Percentiles rank a stretch among this genome's conserved stretches.
Conservation (phyloP, 192 early-diverging fungal genomes). For the Linnemannia hyalina region DNA sequence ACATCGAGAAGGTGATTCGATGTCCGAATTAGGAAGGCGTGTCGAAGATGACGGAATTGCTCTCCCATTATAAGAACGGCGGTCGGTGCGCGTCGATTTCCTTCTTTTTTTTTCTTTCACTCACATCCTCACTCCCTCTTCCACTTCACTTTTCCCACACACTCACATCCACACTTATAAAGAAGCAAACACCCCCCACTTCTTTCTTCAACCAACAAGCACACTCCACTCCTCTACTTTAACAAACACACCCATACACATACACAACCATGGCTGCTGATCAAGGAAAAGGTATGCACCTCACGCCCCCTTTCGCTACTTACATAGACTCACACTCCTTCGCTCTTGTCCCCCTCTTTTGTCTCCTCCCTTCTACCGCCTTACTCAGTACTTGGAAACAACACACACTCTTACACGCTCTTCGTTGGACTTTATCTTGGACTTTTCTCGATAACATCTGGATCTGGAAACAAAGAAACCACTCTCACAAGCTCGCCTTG, state of each 20-base stretch:
- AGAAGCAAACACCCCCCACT: not conserved
- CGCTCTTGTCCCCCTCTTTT: not conserved
- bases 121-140: not conserved
- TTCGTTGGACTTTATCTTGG: too few relatives aligned
- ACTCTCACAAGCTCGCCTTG: too few relatives aligned
- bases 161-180: not conserved
- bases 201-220: not conserved
- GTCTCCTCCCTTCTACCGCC: not conserved
- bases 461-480: too few relatives aligned
- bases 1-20: not conserved
- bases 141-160: not conserved
- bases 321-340: not conserved
- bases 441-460: too few relatives aligned
- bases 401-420: too few relatives aligned
- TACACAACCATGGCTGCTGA: slow-evolving; percentile 8
- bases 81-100: not conserved
- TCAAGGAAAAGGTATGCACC: slow-evolving; percentile 33
- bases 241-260: not conserved
- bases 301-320: not conserved
- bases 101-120: not conserved
- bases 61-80: not conserved
- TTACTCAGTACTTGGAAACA: too few relatives aligned
- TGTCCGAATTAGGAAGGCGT: not conserved
- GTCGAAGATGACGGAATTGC: not conserved
- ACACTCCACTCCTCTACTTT: not conserved